Evolutionary conservation across 768 basidiomycete species (phyloP), one percentile per base, ranked within the genome.

Genomic region (Naganishia vaughanmartiniae): DNA sequence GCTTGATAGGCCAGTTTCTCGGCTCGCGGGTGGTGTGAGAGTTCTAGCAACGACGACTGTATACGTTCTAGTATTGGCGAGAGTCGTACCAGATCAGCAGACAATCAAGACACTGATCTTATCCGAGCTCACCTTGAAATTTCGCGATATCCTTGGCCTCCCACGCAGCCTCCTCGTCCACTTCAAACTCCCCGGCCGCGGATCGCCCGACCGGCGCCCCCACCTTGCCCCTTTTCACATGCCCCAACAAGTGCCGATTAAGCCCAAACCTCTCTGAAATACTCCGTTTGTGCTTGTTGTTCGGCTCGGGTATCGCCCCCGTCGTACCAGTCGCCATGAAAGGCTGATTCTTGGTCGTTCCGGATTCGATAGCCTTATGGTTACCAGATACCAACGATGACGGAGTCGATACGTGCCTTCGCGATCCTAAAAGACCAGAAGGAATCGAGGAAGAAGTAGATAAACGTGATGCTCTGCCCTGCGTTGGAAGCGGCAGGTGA

Each of bases 21-120:
- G 9, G 63, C 63, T 19, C 54, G 42, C 9, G 66, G 66, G 67
- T 72, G 71, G 33, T 57, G 55, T 12, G 71, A 66, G n/a, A 72
- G 36, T 45, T 65, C 36, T 7, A 63, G 36, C 28, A 67, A 36
- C 10, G 57, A 56, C 19, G 39, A 54, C 45, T 72, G 71, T 11
- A 72, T 63, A 14, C 60, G 60, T 63, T 63, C 60, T 63, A n/a
- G 24, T 15, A 30, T 2, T 7, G 24, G 39, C 4, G 15, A n/a
- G 57, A 58, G 21, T 9, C 7, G 21, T 14, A 6, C n/a, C 17
- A n/a, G 11, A 14, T 56, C 33, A 33, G 31, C 19, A 33, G 19
- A 56, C 31, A 17, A 9, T 9, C 30, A 33, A 11, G 17, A 34
- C 15, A 4, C 31, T 4, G n/a, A n/a, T 31, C 3, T 24, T 4